A percentile compares a stretch with the other conserved stretches of the same genome.
These are phyloP conservation scores for Gracilaria caudata DNA, from an alignment of 23 red algal genomes.

Conservation along the genomic window DNA sequence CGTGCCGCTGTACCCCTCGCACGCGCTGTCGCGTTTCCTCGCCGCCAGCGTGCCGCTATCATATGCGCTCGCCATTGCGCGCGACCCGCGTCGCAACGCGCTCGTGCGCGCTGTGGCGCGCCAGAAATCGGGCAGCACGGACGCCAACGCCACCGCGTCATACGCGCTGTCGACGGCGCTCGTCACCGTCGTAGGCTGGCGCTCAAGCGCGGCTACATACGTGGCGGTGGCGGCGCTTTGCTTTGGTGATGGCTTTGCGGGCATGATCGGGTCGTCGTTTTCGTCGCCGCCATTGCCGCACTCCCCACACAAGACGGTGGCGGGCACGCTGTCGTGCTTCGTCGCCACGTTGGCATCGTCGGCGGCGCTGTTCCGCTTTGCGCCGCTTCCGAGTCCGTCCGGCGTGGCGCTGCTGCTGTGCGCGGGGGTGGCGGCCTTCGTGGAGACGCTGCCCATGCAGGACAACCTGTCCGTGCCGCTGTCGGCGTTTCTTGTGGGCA, in stretches of 20 bases:
- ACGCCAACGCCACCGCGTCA: conserved; percentile 10
- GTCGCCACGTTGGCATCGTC: conserved; percentile 3
- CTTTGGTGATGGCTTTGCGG: conserved; percentile 50
- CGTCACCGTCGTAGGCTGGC: conserved; percentile 37
- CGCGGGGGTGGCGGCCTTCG: conserved; percentile 25
- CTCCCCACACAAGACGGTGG: conserved; percentile 28
- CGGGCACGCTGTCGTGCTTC: conserved; percentile 33
- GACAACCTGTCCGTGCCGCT: conserved; percentile 71
- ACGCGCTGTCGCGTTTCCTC: conserved; percentile 18
- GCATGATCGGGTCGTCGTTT: conserved; percentile 12
- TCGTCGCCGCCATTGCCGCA: background rate
- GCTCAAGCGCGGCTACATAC: conserved; percentile 20
- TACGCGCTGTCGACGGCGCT: conserved; percentile 33
- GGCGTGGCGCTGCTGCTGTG: background rate
- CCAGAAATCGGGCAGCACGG: background rate
- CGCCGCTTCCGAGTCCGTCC: background rate
- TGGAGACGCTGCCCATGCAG: conserved; percentile 44
- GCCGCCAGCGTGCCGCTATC: conserved; percentile 48
- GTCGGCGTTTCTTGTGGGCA: background rate
- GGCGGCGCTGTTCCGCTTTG: background rate
- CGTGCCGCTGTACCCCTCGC: conserved; percentile 24
- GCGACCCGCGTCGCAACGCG: background rate
- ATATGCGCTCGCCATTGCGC: conserved; percentile 27
- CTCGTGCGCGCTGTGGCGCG: conserved; percentile 48
- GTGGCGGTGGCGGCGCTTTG: conserved; percentile 29